Conservation (phyloP, 2,329 filamentous ascomycete genomes). For the Fusarium luffae region DNA sequence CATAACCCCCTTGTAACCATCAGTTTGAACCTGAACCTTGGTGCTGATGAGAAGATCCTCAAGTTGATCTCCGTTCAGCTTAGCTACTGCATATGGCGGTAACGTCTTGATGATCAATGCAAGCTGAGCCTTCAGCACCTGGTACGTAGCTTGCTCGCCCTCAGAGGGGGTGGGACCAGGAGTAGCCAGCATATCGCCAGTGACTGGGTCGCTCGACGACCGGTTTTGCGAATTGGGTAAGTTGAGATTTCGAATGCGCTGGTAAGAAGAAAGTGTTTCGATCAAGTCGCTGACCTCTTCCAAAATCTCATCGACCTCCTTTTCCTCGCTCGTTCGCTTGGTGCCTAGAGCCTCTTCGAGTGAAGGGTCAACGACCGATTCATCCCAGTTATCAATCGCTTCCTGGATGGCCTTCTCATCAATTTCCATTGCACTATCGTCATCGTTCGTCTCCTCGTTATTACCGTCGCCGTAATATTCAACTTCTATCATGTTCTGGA, state of each 20-base stretch:
- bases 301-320: conserved; percentile 76
- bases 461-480: conserved; percentile 57
- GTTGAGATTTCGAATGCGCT: conserved; percentile 80
- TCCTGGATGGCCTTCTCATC: conserved; percentile 65
- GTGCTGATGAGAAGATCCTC: conserved; percentile 84
- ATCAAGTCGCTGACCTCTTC: conserved; percentile 80
- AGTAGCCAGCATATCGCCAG: conserved; percentile 74
- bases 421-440: conserved; percentile 53
- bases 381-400: conserved; percentile 69
- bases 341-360: conserved; percentile 64
- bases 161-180: conserved; percentile 75
- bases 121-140: conserved; percentile 80
- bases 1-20: conserved; percentile 81
- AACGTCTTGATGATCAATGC: conserved; percentile 77
- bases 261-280: conserved; percentile 80
- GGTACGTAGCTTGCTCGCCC: conserved; percentile 71
- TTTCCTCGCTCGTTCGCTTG: conserved; percentile 69
- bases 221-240: conserved; percentile 72
- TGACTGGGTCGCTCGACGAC: conserved; percentile 69
- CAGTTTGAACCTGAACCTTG: conserved; percentile 77
- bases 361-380: conserved; percentile 66
- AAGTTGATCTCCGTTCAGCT: conserved; percentile 87
- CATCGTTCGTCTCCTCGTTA: conserved; percentile 50
- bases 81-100: conserved; percentile 86
- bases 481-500: conserved; percentile 71